phyloP scores from a whole-genome alignment of 2,329 filamentous ascomycete species.

The Ophiostoma quercus region DNA sequence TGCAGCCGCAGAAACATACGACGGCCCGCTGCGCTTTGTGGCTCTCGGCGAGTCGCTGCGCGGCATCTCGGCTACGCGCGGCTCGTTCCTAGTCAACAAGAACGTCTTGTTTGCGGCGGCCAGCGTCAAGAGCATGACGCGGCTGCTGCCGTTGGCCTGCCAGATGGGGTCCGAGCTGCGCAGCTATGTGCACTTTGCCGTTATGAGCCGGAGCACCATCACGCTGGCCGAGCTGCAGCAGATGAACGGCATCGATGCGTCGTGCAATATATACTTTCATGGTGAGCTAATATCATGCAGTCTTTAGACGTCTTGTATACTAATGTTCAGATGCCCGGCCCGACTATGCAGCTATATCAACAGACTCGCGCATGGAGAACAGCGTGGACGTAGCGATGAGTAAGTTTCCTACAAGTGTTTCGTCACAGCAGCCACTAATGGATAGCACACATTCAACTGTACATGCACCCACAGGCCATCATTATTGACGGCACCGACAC shows the following conservation, averaged over 20 bases:
- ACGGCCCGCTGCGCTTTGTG: slow-evolving; percentile 65
- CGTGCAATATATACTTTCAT: slow-evolving; percentile 61
- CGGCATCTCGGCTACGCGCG: slow-evolving; percentile 50
- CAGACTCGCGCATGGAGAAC: slow-evolving; percentile 62
- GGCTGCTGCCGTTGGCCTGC: slow-evolving; percentile 76
- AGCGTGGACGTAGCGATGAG: slow-evolving; percentile 61
- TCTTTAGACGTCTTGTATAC: background rate
- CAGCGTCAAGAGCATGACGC: slow-evolving; percentile 65
- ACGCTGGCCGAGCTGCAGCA: slow-evolving; percentile 62
- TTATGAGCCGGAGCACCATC: slow-evolving; percentile 70
- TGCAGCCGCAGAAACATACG: slow-evolving; percentile 41
- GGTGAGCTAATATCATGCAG: slow-evolving; percentile 35
- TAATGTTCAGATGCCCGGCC: slow-evolving; percentile 62
- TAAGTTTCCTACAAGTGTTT: slow-evolving; percentile 35
- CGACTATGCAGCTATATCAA: slow-evolving; percentile 65
- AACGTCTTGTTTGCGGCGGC: slow-evolving; percentile 78
- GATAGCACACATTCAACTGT: slow-evolving; percentile 60
- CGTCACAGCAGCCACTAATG: background rate
- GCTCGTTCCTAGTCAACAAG: slow-evolving; percentile 49
- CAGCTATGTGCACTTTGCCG: slow-evolving; percentile 74
- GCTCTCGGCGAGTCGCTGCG: slow-evolving; percentile 60
- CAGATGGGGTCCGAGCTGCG: slow-evolving; percentile 67
- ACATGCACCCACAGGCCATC: slow-evolving; percentile 71
- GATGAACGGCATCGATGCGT: slow-evolving; percentile 71
- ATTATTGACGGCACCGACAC: slow-evolving; percentile 62